phyloP scores from a whole-genome alignment of 495 filamentous ascomycete species.

The Aspergillus heteromorphus region DNA sequence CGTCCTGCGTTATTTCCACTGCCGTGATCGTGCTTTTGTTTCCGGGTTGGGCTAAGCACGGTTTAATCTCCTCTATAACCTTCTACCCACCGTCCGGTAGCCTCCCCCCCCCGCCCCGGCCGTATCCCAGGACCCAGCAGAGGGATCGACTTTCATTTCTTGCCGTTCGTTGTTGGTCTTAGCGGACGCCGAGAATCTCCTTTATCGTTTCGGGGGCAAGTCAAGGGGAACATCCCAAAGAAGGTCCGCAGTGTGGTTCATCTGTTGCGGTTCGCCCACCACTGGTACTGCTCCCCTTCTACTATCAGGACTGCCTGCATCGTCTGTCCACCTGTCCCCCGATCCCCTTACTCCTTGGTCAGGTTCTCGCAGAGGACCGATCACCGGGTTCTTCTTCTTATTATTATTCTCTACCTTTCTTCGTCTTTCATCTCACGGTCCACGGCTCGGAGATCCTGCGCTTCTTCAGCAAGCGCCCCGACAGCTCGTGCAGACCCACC shows the following conservation, averaged over 20 bases:
- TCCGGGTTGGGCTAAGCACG: conserved; percentile 21
- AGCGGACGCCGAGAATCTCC: conserved; percentile 15
- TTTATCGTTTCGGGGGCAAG: conserved; percentile 7
- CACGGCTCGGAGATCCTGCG: conserved; percentile 19
- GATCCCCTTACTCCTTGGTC: background rate
- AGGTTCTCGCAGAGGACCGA: background rate
- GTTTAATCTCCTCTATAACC: conserved; percentile 23
- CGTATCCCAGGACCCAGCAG: conserved; percentile 18
- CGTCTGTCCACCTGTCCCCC: background rate
- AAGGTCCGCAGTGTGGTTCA: conserved; percentile 8
- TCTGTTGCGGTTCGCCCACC: conserved; percentile 4
- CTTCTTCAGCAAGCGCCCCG: conserved; percentile 29
- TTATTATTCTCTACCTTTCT: conserved; percentile 6
- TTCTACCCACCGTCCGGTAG: conserved; percentile 16
- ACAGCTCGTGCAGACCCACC: conserved; percentile 32
- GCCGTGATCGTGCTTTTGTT: conserved; percentile 13
- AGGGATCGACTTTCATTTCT: conserved; percentile 20
- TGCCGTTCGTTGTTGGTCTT: conserved; percentile 15
- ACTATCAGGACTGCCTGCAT: background rate
- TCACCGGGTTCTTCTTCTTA: conserved; percentile 6
- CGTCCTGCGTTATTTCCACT: conserved; percentile 18
- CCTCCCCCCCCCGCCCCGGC: conserved; percentile 7
- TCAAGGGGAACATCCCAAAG: conserved; percentile 1
- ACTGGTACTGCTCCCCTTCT: background rate
- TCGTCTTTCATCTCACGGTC: conserved; percentile 1